Conservation (phyloP, 345 rosid genomes). For the Hypericum androsaemum region DNA sequence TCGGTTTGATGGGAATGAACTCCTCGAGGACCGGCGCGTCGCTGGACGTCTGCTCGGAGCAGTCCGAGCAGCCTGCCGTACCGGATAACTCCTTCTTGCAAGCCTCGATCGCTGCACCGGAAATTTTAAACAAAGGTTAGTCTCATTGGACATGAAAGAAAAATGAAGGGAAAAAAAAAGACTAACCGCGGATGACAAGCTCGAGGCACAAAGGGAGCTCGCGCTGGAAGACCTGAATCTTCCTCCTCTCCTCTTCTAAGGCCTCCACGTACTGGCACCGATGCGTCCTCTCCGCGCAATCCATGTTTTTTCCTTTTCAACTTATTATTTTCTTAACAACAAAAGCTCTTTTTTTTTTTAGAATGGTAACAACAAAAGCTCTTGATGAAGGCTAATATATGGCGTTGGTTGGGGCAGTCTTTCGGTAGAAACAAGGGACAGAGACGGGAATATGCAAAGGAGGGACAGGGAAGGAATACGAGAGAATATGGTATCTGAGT, state of each 20-base stretch:
- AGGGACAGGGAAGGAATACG: slow-evolving; percentile 18
- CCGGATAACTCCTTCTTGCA: slow-evolving; percentile 66
- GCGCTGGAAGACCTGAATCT: slow-evolving; percentile 83
- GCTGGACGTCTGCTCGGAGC: slow-evolving; percentile 77
- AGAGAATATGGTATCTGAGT: slow-evolving; percentile 41
- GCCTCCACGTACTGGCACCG: slow-evolving; percentile 56
- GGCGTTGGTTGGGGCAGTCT: too few species aligned
- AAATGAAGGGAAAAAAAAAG: neutral
- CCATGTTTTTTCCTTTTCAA: slow-evolving; percentile 17
- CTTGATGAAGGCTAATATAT: too few species aligned
- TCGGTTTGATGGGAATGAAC: slow-evolving; percentile 58
- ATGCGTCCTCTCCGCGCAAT: slow-evolving; percentile 41
- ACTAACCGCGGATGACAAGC: slow-evolving; percentile 77
- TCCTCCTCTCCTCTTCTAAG: slow-evolving; percentile 75
- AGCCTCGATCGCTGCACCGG: slow-evolving; percentile 62
- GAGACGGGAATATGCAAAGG: slow-evolving; percentile 6
- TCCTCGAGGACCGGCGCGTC: slow-evolving; percentile 69
- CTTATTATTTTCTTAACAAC: neutral
- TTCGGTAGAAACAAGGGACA: slow-evolving; percentile 5
- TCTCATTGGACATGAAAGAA: neutral
- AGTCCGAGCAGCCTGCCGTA: slow-evolving; percentile 58
- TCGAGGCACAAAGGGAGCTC: slow-evolving; percentile 92
- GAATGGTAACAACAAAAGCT: too few species aligned
- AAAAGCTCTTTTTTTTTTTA: too few species aligned
- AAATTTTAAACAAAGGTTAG: neutral